A percentile compares a stretch with the other conserved stretches of the same genome.
phyloP scores from a whole-genome alignment of 139 green algal genomes.

The Chlorella sp. region DNA sequence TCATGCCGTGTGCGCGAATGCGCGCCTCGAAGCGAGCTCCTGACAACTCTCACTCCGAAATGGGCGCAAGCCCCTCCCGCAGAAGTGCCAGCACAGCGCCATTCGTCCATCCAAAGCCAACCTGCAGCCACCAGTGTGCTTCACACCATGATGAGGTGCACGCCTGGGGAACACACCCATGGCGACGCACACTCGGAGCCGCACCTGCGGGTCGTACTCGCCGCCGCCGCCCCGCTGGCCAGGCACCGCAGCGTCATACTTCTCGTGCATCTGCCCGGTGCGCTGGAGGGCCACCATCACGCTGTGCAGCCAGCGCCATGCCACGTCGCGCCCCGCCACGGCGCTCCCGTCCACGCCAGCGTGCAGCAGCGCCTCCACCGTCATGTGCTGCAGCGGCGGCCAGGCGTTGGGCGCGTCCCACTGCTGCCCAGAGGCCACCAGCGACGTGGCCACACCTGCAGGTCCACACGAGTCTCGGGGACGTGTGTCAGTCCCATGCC shows the following conservation, averaged over 20 bases:
- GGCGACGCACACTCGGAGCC: too few relatives aligned
- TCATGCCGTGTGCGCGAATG: too few relatives aligned
- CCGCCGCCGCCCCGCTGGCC: conserved; percentile 43
- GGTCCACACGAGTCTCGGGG: too few relatives aligned
- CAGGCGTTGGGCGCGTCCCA: conserved; percentile 96
- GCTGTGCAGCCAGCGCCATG: conserved; percentile 39
- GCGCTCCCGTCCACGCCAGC: conserved; percentile 4
- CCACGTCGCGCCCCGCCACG: conserved; percentile 35
- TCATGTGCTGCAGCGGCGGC: conserved; percentile 85
- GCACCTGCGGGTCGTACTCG: conserved; percentile 56
- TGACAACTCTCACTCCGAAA: too few relatives aligned
- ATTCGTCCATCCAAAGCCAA: too few relatives aligned
- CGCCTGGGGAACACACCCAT: too few relatives aligned
- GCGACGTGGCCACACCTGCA: conserved; percentile 64
- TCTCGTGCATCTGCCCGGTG: conserved; percentile 63
- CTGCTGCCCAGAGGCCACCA: conserved; percentile 69
- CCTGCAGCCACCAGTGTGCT: too few relatives aligned
- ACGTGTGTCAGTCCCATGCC: too few relatives aligned
- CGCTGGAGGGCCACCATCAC: conserved; percentile 18
- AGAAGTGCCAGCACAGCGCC: too few relatives aligned
- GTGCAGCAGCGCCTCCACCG: conserved; percentile 27
- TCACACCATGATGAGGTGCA: too few relatives aligned
- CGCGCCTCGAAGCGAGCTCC: too few relatives aligned
- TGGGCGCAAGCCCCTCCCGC: too few relatives aligned
- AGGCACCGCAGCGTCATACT: conserved; percentile 43